These are phyloP conservation scores for Senna tora DNA, from an alignment of 306 rosid species.

Conservation along the genomic window DNA sequence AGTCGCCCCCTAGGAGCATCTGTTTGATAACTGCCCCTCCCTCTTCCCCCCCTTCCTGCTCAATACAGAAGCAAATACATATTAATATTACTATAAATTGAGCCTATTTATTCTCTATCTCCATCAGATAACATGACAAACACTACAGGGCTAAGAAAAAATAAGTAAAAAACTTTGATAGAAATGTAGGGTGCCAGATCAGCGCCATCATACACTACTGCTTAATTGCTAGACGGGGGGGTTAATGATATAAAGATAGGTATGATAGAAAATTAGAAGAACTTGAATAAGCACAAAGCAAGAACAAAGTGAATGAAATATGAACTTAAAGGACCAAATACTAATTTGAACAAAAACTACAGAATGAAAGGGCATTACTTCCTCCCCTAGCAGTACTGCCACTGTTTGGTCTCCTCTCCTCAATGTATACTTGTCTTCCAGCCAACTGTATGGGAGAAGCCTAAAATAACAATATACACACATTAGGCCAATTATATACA, in stretches of 20 bases:
- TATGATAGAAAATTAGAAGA: background rate
- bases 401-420: slow-evolving; percentile 91
- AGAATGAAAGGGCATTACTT: slow-evolving; percentile 59
- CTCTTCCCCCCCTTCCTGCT: slow-evolving; percentile 75
- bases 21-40: slow-evolving; percentile 55
- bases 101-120: background rate
- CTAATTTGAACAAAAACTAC: background rate
- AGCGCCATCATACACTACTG: too few species aligned
- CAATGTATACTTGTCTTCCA: slow-evolving; percentile 89
- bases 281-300: background rate
- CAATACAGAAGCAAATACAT: slow-evolving; percentile 1
- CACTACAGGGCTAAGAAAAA: background rate
- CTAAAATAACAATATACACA: slow-evolving; percentile 47
- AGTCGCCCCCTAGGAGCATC: slow-evolving; percentile 65
- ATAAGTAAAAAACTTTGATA: background rate
- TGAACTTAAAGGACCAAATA: too few species aligned
- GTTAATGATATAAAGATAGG: background rate
- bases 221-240: background rate
- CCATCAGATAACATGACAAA: background rate
- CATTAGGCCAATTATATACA: slow-evolving; percentile 9
- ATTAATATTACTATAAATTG: slow-evolving; percentile 15
- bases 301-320: too few species aligned
- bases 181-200: too few species aligned
- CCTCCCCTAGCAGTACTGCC: slow-evolving; percentile 68
- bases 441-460: slow-evolving; percentile 91